These are phyloP conservation scores for Dendrobium huoshanense DNA, from an alignment of 106 monocot genomes.

Conservation along the genomic window DNA sequence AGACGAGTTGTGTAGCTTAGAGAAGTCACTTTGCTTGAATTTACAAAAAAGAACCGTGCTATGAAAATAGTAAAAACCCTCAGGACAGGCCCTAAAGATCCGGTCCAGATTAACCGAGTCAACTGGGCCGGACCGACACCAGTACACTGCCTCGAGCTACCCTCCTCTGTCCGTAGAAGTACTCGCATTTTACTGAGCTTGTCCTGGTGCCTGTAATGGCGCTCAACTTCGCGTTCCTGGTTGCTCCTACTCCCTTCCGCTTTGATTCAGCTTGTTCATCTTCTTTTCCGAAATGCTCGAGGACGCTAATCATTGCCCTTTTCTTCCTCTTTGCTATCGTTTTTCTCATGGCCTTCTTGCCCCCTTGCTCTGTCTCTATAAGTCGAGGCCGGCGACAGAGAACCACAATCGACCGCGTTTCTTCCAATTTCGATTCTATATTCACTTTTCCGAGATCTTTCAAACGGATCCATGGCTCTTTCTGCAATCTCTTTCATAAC, in stretches of 20 bases:
- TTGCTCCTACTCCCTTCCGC: too few species aligned
- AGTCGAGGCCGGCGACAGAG: not conserved
- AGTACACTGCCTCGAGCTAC: not conserved
- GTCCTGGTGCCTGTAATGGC: not conserved
- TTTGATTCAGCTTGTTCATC: not conserved
- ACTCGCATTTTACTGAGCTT: not conserved
- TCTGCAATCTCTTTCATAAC: not conserved
- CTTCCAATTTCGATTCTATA: not conserved
- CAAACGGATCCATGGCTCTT: not conserved
- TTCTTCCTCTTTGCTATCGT: conserved; percentile 1
- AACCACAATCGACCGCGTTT: not conserved
- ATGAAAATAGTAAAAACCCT: too few species aligned
- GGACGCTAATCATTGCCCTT: not conserved
- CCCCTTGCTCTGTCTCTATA: not conserved
- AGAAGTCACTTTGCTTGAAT: too few species aligned
- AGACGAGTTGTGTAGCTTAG: too few species aligned
- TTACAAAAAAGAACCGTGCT: too few species aligned
- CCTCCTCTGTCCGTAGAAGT: not conserved
- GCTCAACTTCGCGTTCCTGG: not conserved
- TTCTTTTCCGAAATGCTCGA: not conserved
- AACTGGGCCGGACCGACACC: not conserved
- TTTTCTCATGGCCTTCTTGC: conserved; percentile 7
- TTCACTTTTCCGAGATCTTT: not conserved
- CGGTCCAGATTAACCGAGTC: too few species aligned
- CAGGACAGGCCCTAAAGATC: too few species aligned